Percentiles rank a stretch among this genome's conserved stretches.
phyloP scores from a whole-genome alignment of 495 filamentous ascomycete genomes.

The Penicillium antarcticum region DNA sequence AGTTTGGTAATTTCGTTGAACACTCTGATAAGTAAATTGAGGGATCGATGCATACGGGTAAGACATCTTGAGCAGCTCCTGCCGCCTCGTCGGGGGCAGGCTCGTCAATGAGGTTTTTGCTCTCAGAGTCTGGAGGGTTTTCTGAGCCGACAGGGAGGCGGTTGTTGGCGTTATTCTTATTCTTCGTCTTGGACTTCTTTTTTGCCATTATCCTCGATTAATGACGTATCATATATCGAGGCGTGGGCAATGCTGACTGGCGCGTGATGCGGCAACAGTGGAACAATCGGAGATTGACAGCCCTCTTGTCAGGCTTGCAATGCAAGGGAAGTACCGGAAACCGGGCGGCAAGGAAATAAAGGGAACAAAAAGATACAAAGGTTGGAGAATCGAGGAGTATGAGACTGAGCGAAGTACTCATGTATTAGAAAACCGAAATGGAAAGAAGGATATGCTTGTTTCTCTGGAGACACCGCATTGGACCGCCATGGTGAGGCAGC shows the following conservation, averaged over 20 bases:
- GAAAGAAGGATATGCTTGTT: slow-evolving; percentile 30
- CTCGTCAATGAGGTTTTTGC: slow-evolving; percentile 13
- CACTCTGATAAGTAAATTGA: slow-evolving; percentile 36
- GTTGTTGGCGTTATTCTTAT: slow-evolving; percentile 35
- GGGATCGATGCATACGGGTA: slow-evolving; percentile 45
- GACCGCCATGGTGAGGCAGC: slow-evolving; percentile 37
- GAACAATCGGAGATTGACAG: slow-evolving; percentile 32
- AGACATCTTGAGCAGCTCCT: slow-evolving; percentile 33
- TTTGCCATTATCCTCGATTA: slow-evolving; percentile 36
- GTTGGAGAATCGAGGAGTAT: slow-evolving; percentile 22
- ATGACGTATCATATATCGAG: slow-evolving; percentile 31
- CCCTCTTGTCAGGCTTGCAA: slow-evolving; percentile 24
- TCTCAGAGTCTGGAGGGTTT: slow-evolving; percentile 18
- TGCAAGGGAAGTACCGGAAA: slow-evolving; percentile 22
- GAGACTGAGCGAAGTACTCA: slow-evolving; percentile 25
- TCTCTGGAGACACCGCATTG: slow-evolving; percentile 24
- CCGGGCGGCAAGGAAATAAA: slow-evolving; percentile 15
- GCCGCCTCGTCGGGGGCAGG: slow-evolving; percentile 26
- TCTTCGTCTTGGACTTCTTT: slow-evolving; percentile 31
- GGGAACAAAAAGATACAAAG: slow-evolving; percentile 18
- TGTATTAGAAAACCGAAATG: slow-evolving; percentile 32
- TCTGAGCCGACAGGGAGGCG: slow-evolving; percentile 27
- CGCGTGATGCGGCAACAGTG: slow-evolving; percentile 25
- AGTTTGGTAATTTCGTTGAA: slow-evolving; percentile 38
- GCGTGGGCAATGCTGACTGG: slow-evolving; percentile 19